Evolutionary conservation across 78 protist species (phyloP).

Genomic region (Dictyostelium capitatum): DNA sequence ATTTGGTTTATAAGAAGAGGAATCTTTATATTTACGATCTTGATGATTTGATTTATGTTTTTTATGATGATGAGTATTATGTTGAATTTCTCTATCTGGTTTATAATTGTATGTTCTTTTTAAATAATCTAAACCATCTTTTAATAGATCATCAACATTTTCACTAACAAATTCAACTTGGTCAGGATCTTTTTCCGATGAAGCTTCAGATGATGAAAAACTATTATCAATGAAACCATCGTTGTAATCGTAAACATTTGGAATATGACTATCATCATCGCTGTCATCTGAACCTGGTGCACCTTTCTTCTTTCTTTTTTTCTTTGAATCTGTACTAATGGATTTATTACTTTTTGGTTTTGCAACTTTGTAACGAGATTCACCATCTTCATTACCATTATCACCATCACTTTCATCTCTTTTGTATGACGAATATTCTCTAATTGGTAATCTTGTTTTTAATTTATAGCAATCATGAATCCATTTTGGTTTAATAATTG

Average conservation of each 20-base stretch:
- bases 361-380: not conserved
- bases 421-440: not conserved
- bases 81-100: not conserved
- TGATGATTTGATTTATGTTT: not conserved
- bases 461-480: conserved; percentile 63
- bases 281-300: conserved; percentile 21
- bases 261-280: conserved; percentile 66
- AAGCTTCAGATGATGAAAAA: not conserved
- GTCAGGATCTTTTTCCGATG: conserved; percentile 3
- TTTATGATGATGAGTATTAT: not conserved
- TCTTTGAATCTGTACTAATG: conserved; percentile 31
- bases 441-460: conserved; percentile 51
- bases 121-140: conserved; percentile 46
- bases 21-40: not conserved
- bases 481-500: conserved; percentile 43
- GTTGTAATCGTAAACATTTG: conserved; percentile 50
- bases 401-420: not conserved
- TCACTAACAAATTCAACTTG: conserved; percentile 3
- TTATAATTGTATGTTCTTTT: conserved; percentile 20
- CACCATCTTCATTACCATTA: not conserved
- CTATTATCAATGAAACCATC: conserved; percentile 49
- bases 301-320: conserved; percentile 30
- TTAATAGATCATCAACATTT: conserved; percentile 15
- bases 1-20: conserved; percentile 1
- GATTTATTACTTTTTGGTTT: not conserved